Conservation (phyloP, 108 stramenopile genomes). For the Schizochytrium sp. region DNA sequence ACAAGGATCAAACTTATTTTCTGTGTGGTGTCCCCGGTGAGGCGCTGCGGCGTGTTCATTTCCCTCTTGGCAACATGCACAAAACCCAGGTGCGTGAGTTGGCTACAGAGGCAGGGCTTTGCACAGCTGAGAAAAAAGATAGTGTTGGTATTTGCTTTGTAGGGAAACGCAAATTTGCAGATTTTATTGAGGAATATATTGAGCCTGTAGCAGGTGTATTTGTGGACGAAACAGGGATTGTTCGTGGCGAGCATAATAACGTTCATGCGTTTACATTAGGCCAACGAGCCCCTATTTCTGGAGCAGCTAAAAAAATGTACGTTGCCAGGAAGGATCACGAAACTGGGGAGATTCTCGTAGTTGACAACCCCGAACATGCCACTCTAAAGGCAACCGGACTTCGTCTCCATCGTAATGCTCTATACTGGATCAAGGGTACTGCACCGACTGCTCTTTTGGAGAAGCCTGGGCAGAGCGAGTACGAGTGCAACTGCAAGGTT, state of each 20-base stretch:
- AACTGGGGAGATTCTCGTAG: constrained; percentile 81
- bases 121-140: constrained; percentile 87
- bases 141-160: constrained; percentile 96
- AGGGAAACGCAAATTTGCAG: constrained; percentile 87
- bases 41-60: constrained; percentile 82
- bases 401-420: background rate
- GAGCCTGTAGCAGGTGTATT: constrained; percentile 76
- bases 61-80: constrained; percentile 86
- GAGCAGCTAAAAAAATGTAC: constrained; percentile 83
- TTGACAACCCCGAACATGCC: constrained; percentile 33
- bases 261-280: constrained; percentile 80
- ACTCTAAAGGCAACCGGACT: background rate
- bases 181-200: constrained; percentile 87
- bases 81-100: constrained; percentile 86
- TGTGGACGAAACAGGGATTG: constrained; percentile 82
- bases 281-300: constrained; percentile 87
- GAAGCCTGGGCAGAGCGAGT: background rate
- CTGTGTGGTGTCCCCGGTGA: constrained; percentile 80
- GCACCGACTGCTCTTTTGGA: background rate
- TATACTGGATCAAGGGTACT: constrained; percentile 59
- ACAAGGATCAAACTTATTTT: constrained; percentile 96
- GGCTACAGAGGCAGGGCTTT: constrained; percentile 80
- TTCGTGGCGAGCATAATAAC: constrained; percentile 44
- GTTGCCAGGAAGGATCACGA: constrained; percentile 77
- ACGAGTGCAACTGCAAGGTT: constrained; percentile 47